These are phyloP conservation scores for Fraxinus platypoda DNA, from an alignment of 305 asterid species.

Conservation along the genomic window DNA sequence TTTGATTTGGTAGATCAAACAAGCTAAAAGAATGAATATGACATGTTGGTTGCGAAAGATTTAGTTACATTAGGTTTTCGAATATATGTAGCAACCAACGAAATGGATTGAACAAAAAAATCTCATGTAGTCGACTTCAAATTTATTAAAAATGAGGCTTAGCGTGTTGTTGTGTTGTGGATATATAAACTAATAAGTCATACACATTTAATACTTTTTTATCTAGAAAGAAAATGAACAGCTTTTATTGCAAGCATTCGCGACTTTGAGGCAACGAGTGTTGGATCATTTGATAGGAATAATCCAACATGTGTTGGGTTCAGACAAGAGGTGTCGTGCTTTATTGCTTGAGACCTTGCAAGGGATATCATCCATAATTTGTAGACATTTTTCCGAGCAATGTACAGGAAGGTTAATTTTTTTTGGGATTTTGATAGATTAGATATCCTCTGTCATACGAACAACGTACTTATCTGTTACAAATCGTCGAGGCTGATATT, in stretches of 20 bases:
- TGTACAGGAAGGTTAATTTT: slow-evolving; percentile 64
- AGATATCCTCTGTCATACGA: slow-evolving; percentile 7
- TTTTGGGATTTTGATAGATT: neutral
- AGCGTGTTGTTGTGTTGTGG: neutral
- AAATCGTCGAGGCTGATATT: slow-evolving; percentile 78
- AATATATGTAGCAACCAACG: neutral
- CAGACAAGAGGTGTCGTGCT: neutral
- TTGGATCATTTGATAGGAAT: neutral
- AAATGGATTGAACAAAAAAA: neutral
- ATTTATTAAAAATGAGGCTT: neutral
- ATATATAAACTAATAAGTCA: neutral
- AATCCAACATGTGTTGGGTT: neutral
- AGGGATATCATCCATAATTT: neutral
- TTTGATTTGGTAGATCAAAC: neutral
- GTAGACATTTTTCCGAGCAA: slow-evolving; percentile 62
- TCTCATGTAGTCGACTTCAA: neutral
- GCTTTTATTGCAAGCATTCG: too few relatives aligned
- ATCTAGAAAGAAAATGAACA: neutral
- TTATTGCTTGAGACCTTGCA: too few relatives aligned
- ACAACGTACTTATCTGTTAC: slow-evolving; percentile 13
- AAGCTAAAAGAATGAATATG: neutral
- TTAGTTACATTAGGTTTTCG: neutral
- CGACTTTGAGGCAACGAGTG: neutral
- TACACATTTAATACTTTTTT: neutral
- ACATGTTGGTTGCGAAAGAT: neutral